These are phyloP conservation scores for Myxozyma kluyveri DNA, from an alignment of 805 yeast species.

Conservation along the genomic window DNA sequence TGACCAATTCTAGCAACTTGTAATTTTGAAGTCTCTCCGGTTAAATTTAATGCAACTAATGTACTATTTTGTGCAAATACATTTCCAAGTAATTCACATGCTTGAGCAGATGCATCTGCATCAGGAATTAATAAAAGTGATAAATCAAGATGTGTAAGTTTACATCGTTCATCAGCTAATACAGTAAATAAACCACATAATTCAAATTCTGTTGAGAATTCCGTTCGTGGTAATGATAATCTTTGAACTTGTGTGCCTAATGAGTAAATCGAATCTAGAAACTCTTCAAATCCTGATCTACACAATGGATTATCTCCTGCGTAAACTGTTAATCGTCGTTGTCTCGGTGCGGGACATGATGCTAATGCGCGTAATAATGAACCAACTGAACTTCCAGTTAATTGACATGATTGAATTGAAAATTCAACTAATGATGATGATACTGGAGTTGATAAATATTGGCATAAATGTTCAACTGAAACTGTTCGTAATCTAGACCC, in stretches of 20 bases:
- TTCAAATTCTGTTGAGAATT: conserved; percentile 25
- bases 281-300: conserved; percentile 18
- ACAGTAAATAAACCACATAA: conserved; percentile 22
- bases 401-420: conserved; percentile 31
- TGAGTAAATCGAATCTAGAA: conserved; percentile 6
- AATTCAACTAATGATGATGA: conserved; percentile 22
- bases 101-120: conserved; percentile 29
- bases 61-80: conserved; percentile 28
- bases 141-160: conserved; percentile 29
- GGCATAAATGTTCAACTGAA: conserved; percentile 24
- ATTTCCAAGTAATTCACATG: conserved; percentile 30
- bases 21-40: conserved; percentile 33
- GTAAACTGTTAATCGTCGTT: conserved; percentile 21
- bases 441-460: conserved; percentile 11
- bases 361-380: conserved; percentile 25
- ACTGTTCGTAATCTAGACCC: conserved; percentile 25
- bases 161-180: conserved; percentile 19
- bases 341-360: conserved; percentile 10
- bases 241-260: conserved; percentile 14
- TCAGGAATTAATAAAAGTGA: conserved; percentile 32
- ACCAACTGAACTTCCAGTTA: conserved; percentile 26
- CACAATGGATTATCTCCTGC: conserved; percentile 31
- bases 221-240: conserved; percentile 29
- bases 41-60: conserved; percentile 25
- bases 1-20: conserved; percentile 33